Evolutionary conservation across 2,329 filamentous ascomycete genomes (phyloP), one percentile per base, ranked within the genome.

Genomic region (Cladosporium oxysporum): DNA sequence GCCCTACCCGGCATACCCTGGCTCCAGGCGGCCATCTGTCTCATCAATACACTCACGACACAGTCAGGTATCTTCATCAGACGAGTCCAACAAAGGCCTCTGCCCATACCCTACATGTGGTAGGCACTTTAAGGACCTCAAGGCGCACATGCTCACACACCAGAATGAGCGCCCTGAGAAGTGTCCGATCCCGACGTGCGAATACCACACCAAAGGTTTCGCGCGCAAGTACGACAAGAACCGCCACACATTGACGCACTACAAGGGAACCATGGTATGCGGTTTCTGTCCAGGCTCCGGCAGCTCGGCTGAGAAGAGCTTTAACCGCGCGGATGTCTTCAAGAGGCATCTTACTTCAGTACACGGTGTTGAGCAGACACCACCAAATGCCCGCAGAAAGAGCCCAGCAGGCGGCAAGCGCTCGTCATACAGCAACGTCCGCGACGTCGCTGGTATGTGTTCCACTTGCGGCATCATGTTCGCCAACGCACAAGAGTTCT

Each of bases 181-280:
- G 82, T 97, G 93, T 80, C 93, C 93, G 0, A 97, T 97, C 71
- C 84, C 90, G 66, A 95, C 89, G 0, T 97, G 93, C 82, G 92
- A 96, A 74, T 97, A 97, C 79, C 90, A 96, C 81, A 82, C 86
- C 75, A 97, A 97, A 80, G 93, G 93, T 4, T 97, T 97, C 75
- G 93, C 93, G 12, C 86, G 93, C 72, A 97, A 97, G 80, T 97
- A 97, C 77, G 93, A 97, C 83, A 96, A 96, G 85, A 97, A 97
- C 80, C 84, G 93, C 53, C 93, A 97, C 78, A 96, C 93, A 5
- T 80, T 97, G 69, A 97, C 93, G 5, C 93, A 97, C 78, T 97
- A 97, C 85, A 97, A 97, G 81, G 93, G 93, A 49, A 97, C 91
- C 58, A 97, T 97, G 93, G 92, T 97, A 28, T 97, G 93, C 76